These are phyloP conservation scores for Fagus crenata DNA, from an alignment of 306 rosid genomes.

Conservation along the genomic window DNA sequence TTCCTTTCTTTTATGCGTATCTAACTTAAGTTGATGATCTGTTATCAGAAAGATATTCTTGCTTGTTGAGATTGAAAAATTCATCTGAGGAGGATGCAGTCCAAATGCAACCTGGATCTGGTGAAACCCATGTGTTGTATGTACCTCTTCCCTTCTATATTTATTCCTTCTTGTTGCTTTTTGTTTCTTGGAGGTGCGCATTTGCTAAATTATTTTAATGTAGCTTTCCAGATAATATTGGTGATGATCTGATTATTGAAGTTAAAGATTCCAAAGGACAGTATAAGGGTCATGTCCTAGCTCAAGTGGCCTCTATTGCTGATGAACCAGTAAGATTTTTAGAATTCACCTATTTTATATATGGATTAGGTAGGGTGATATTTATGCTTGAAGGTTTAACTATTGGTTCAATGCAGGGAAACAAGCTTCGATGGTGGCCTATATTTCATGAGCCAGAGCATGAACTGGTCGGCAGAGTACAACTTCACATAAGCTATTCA, in stretches of 20 bases:
- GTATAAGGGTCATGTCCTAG: slow-evolving; percentile 29
- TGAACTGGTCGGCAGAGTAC: slow-evolving; percentile 39
- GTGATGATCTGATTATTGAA: slow-evolving; percentile 35
- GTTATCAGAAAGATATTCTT: slow-evolving; percentile 38
- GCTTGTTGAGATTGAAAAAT: slow-evolving; percentile 38
- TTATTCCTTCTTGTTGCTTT: neutral
- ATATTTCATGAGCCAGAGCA: slow-evolving; percentile 32
- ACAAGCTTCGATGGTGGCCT: slow-evolving; percentile 41
- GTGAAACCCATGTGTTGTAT: slow-evolving; percentile 35
- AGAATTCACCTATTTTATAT: neutral
- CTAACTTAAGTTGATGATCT: neutral
- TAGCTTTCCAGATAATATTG: slow-evolving; percentile 39
- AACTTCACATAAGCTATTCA: slow-evolving; percentile 34
- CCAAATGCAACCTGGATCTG: slow-evolving; percentile 38
- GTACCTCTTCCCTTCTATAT: slow-evolving; percentile 1
- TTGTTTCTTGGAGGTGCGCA: neutral
- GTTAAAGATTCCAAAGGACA: slow-evolving; percentile 37
- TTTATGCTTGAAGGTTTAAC: neutral
- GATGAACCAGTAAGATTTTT: slow-evolving; percentile 31
- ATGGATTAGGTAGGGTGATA: neutral
- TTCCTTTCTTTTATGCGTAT: neutral
- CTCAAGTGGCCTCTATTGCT: slow-evolving; percentile 38
- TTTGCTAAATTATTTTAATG: neutral
- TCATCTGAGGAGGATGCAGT: slow-evolving; percentile 36
- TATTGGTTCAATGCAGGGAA: slow-evolving; percentile 28